Conservation (phyloP, 352 stramenopile genomes). For the Phytophthora tentaculata region DNA sequence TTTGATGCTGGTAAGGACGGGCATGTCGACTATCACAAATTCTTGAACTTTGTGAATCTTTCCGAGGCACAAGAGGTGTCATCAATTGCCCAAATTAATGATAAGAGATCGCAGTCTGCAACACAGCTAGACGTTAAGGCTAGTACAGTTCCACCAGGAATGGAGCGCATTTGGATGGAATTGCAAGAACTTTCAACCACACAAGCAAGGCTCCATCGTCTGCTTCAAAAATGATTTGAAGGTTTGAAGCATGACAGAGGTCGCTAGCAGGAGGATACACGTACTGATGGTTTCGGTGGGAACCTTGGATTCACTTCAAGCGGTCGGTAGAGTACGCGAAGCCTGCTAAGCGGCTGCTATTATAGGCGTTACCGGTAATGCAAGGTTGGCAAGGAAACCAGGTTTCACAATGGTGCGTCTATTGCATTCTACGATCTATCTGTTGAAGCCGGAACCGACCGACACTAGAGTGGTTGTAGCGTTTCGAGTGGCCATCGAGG, state of each 20-base stretch:
- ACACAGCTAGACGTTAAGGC: neutral
- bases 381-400: neutral
- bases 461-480: slow-evolving; percentile 48
- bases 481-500: slow-evolving; percentile 81
- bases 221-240: slow-evolving; percentile 24
- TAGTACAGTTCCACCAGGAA: slow-evolving; percentile 8
- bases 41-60: slow-evolving; percentile 55
- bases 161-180: slow-evolving; percentile 50
- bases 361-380: too few species aligned
- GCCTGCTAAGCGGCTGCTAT: neutral
- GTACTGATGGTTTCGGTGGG: slow-evolving; percentile 9
- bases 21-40: slow-evolving; percentile 70
- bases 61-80: neutral
- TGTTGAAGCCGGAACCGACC: neutral
- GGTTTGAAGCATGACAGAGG: neutral
- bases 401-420: neutral
- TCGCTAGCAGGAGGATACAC: too few species aligned
- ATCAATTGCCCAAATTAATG: neutral
- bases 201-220: slow-evolving; percentile 45
- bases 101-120: neutral
- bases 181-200: slow-evolving; percentile 46
- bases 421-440: neutral
- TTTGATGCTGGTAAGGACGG: slow-evolving; percentile 63
- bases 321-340: slow-evolving; percentile 3
- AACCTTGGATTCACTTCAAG: slow-evolving; percentile 34